Conservation (phyloP, 495 filamentous ascomycete species). For the Tuber indicum region DNA sequence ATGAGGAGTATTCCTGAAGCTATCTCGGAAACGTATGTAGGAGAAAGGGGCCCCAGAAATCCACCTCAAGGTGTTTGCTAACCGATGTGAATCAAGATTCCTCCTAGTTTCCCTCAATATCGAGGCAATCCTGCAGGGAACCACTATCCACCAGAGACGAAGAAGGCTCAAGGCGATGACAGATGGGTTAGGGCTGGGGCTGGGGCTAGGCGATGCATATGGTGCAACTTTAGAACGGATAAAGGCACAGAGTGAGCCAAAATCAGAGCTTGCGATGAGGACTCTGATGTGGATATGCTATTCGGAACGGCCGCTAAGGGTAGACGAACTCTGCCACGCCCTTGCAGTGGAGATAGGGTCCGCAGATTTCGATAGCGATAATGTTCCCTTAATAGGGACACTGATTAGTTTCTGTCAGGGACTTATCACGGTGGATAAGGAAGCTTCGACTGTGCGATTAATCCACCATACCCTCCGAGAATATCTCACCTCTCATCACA, state of each 20-base stretch:
- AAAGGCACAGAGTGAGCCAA: neutral
- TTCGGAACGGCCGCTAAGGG: too few relatives aligned
- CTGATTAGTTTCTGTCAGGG: neutral
- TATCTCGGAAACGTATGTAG: neutral
- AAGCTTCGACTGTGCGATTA: neutral
- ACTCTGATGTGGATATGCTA: too few relatives aligned
- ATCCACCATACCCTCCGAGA: neutral
- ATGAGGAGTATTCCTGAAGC: neutral
- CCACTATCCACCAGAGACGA: neutral
- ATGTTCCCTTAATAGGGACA: neutral
- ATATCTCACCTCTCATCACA: neutral
- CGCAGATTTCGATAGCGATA: too few relatives aligned
- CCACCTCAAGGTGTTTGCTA: neutral
- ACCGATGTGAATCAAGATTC: neutral
- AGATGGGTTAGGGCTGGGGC: too few relatives aligned
- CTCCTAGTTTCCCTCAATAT: neutral
- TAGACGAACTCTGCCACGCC: too few relatives aligned
- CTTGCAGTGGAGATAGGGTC: too few relatives aligned
- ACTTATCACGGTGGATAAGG: conserved; percentile 18
- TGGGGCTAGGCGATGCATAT: neutral
- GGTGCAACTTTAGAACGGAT: neutral
- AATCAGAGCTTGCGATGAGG: too few relatives aligned
- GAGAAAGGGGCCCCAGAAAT: neutral
- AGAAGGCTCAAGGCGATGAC: neutral
- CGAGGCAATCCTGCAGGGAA: neutral